phyloP scores from a whole-genome alignment of 768 basidiomycete species.

The Russula vinacea region DNA sequence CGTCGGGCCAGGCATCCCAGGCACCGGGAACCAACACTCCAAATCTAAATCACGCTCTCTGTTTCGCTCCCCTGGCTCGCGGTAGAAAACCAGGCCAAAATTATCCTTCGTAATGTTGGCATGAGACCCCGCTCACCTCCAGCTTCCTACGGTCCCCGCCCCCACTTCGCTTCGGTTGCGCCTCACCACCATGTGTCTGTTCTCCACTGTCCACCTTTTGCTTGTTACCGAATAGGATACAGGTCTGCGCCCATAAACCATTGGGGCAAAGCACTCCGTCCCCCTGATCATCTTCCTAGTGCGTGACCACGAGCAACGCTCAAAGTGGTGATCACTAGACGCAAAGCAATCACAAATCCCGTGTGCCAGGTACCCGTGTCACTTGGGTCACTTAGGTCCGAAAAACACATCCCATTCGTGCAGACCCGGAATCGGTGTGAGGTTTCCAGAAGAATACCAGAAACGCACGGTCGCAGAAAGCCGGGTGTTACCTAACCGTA shows the following conservation, averaged over 20 bases:
- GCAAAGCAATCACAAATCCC: not conserved
- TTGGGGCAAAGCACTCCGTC: not conserved
- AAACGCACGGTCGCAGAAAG: slow-evolving; percentile 4
- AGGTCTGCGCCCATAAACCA: slow-evolving; percentile 8
- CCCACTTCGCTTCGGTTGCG: not conserved
- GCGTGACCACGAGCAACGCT: not conserved
- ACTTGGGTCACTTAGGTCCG: not conserved
- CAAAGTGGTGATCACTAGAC: no score
- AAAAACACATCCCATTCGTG: slow-evolving; percentile 7
- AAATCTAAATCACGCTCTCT: not conserved
- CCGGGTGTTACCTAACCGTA: slow-evolving; percentile 1
- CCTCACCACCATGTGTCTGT: slow-evolving; percentile 19
- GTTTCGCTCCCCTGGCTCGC: not conserved
- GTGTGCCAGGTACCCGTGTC: slow-evolving; percentile 2
- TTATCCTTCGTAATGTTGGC: not conserved
- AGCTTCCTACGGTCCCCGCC: not conserved
- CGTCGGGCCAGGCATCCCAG: slow-evolving; percentile 9
- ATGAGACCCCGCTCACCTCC: not conserved
- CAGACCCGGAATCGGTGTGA: not conserved
- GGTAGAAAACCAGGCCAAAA: not conserved
- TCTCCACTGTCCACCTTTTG: slow-evolving; percentile 13
- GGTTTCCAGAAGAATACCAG: slow-evolving; percentile 5
- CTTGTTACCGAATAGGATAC: not conserved
- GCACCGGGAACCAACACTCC: slow-evolving; percentile 21
- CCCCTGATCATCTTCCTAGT: slow-evolving; percentile 13